Evolutionary conservation across 768 basidiomycete genomes (phyloP), one percentile per base, ranked within the genome.

Genomic region (Phlegmacium glaucopus): DNA sequence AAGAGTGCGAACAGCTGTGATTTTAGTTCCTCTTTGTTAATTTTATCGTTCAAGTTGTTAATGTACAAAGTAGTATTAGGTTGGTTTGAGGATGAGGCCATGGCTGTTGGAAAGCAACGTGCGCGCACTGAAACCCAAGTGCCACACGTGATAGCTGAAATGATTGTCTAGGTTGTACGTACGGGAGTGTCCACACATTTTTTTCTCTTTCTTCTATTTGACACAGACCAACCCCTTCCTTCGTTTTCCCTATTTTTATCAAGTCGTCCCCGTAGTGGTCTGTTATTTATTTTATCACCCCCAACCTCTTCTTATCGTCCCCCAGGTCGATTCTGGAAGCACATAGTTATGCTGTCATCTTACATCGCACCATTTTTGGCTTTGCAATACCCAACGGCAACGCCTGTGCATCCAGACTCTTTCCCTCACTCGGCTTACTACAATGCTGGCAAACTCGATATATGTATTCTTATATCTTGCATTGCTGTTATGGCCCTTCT

Each of bases 41-140:
- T 76, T 70, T 92, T 89, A 66, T 92, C 86, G 61, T 96, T 94
- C 64, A 97, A 81, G 61, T 94, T 94, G 61, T 91, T 90, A 68
- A 97, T 69, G 70, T 94, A 96, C 58, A 97, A 79, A 48, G 94
- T 91, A 36, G 82, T 77, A 63, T 87, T 91, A 16, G 94, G 94
- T 63, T 87, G 85, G 52, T 73, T 77, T 42, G 78, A 77, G 39
- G 72, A 72, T 57, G 76, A 74, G 53, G 75, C 67, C 72, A 76
- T 74, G 59, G 44, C 36, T 54, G 55, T 27, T 37, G 18, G 48
- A 45, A 36, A 46, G 41, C 59, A 28, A 39, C 22, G 45, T 37
- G 41, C 25, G 44, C 18, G 18, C 38, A 45, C 50, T 42, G 51
- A 48, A 39, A 35, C 34, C 48, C 38, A 36, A 39, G 62, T 64